Conservation (phyloP, 2,329 filamentous ascomycete genomes). For the Colletotrichum musae region DNA sequence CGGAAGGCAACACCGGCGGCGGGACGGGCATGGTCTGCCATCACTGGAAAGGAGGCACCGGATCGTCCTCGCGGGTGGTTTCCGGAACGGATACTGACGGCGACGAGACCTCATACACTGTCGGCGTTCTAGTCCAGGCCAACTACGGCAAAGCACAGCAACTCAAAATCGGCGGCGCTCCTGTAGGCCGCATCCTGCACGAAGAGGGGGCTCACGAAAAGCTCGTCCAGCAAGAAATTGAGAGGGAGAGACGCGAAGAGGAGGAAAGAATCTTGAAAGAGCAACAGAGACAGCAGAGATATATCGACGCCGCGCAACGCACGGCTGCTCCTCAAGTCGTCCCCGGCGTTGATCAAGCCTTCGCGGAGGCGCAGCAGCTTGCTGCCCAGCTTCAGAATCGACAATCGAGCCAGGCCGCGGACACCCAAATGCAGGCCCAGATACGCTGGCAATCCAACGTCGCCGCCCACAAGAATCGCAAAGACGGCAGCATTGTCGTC, state of each 20-base stretch:
- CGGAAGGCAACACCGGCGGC: conserved; percentile 75
- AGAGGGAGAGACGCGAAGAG: no score
- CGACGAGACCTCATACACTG: conserved; percentile 62
- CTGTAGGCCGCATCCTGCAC: conserved; percentile 71
- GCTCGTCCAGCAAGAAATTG: no score
- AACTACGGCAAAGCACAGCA: conserved; percentile 74
- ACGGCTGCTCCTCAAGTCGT: conserved; percentile 21
- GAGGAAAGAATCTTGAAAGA: no score
- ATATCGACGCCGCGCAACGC: conserved; percentile 44
- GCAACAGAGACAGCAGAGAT: no score
- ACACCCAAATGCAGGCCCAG: no score
- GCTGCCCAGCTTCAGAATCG: no score
- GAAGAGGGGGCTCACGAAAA: conserved; percentile 46
- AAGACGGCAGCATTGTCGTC: conserved; percentile 74
- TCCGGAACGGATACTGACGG: conserved; percentile 55
- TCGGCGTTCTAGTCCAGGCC: conserved; percentile 74
- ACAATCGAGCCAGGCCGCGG: no score
- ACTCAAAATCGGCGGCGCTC: conserved; percentile 72
- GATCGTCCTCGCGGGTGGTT: conserved; percentile 71
- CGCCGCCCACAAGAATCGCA: conserved; percentile 59
- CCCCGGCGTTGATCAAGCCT: no score
- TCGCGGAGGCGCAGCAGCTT: no score
- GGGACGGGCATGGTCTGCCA: conserved; percentile 78
- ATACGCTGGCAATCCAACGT: conserved; percentile 42
- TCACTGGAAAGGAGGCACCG: conserved; percentile 77